Base-by-base conservation (phyloP, 2,329 filamentous ascomycete species). In the Claviceps arundinis region DNA sequence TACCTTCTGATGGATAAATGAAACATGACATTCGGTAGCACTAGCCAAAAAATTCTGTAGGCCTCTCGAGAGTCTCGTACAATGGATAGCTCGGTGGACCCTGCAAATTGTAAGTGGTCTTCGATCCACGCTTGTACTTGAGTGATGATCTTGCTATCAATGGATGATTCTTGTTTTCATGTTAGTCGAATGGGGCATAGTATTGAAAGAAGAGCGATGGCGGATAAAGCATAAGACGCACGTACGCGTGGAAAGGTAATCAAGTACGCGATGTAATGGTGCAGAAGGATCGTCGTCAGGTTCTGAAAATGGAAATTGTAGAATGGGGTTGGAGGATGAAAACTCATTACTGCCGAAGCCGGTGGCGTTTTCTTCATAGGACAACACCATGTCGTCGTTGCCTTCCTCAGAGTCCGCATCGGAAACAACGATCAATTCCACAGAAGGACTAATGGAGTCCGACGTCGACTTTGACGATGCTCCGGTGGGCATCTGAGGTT, bases 41-140 rank as follows among this genome's bases (percentile, higher is more conserved):
- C 55, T 37, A 62, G 56, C 80, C 80, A 84, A 56, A 83, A 75
- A 3, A 66, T 59, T 37, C 61, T 67, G 53, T 80, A 66, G 37
- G 67, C 65, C 16, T 62, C 63, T 52, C 70, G 75, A 2, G 72
- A 71, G 26, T 73, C 65, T n/a, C 70, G 60, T 5, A 72, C 66
- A 3, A 60, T 58, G 11, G 65, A 60, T 24, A 64, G 59, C 3
- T 68, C 59, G 17, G 66, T 65, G 19, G 59, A 58, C 37, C 59
- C 61, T 38, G 69, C 68, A 56, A 69, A 75, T 22, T 55, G 56
- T 22, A 81, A 57, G 60, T 74, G 80, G 16, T 61, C 64, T 7
- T 71, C 67, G 24, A 81, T 68, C 78, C 78, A 84, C 5, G 64
- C 62, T 17, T 70, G 65, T 14, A 83, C 53, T 48, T 65, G 65